Conservation (phyloP, 345 rosid species). For the Citrus sp. region DNA sequence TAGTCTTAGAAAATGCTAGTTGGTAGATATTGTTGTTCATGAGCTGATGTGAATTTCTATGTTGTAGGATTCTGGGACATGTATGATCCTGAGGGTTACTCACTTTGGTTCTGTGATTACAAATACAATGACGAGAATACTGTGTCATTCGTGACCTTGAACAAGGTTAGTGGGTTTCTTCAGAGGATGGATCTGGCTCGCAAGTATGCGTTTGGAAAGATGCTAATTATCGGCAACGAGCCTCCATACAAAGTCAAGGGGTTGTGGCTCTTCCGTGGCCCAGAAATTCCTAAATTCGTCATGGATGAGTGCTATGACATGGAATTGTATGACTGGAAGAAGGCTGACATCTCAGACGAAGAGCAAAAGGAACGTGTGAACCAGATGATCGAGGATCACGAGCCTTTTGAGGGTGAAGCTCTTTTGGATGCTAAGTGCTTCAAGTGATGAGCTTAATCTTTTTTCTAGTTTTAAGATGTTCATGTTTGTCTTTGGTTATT, state of each 20-base stretch:
- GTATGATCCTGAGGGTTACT: slow-evolving; percentile 98
- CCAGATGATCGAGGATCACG: slow-evolving; percentile 92
- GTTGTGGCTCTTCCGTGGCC: slow-evolving; percentile 94
- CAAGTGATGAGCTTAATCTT: slow-evolving; percentile 38
- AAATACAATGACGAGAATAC: slow-evolving; percentile 96
- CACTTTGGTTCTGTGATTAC: slow-evolving; percentile 96
- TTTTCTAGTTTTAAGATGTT: neutral
- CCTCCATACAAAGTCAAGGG: slow-evolving; percentile 96
- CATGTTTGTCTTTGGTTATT: neutral
- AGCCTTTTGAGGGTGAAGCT: slow-evolving; percentile 92
- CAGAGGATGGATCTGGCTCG: slow-evolving; percentile 97
- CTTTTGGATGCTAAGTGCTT: slow-evolving; percentile 99
- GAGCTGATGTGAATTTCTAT: neutral
- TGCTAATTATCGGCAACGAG: slow-evolving; percentile 75
- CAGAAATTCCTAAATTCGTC: slow-evolving; percentile 78
- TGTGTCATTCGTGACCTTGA: slow-evolving; percentile 80
- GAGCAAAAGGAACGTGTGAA: slow-evolving; percentile 86
- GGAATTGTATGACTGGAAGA: slow-evolving; percentile 94
- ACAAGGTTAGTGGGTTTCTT: slow-evolving; percentile 95
- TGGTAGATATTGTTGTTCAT: neutral
- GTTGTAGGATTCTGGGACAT: slow-evolving; percentile 98
- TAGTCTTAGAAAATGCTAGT: no score
- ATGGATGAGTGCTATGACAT: slow-evolving; percentile 93
- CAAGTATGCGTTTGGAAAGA: slow-evolving; percentile 94
- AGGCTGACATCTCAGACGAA: slow-evolving; percentile 79